Conservation (phyloP, 2,329 filamentous ascomycete genomes). For the Botrytis fabae region DNA sequence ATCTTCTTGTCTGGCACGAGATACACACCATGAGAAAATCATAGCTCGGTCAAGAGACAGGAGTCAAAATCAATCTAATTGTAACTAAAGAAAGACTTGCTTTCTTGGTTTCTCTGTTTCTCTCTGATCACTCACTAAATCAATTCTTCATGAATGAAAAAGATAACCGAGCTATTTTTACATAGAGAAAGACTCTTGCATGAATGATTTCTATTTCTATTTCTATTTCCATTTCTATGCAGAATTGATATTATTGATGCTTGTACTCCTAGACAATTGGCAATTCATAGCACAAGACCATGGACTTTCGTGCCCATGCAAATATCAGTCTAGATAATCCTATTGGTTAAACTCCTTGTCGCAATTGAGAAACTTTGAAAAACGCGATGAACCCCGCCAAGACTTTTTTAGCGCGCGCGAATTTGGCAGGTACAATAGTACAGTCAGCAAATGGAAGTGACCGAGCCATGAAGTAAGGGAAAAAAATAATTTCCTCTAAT, state of each 20-base stretch:
- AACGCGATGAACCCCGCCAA: background rate
- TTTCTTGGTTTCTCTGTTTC: background rate
- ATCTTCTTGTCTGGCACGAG: background rate
- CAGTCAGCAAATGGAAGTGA: constrained; percentile 20
- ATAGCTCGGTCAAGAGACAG: background rate
- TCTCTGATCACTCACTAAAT: background rate
- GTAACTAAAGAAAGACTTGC: background rate
- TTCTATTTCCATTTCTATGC: background rate
- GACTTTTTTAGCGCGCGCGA: constrained; percentile 16
- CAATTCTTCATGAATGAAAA: background rate
- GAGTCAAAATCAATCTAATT: background rate
- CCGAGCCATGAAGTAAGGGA: background rate
- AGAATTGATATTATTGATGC: background rate
- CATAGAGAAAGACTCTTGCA: background rate
- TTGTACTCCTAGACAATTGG: background rate
- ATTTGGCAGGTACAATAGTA: constrained; percentile 2
- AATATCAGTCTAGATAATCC: background rate
- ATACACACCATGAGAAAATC: background rate
- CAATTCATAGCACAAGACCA: background rate
- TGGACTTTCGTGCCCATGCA: background rate
- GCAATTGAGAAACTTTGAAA: background rate
- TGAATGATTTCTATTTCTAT: background rate
- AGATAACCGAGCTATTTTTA: background rate
- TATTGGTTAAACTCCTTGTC: constrained; percentile 10
- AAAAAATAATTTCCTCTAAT: constrained; percentile 5